Evolutionary conservation across 345 rosid genomes (phyloP), one percentile per base, ranked within the genome.

Genomic region (Schrenkiella parvula): DNA sequence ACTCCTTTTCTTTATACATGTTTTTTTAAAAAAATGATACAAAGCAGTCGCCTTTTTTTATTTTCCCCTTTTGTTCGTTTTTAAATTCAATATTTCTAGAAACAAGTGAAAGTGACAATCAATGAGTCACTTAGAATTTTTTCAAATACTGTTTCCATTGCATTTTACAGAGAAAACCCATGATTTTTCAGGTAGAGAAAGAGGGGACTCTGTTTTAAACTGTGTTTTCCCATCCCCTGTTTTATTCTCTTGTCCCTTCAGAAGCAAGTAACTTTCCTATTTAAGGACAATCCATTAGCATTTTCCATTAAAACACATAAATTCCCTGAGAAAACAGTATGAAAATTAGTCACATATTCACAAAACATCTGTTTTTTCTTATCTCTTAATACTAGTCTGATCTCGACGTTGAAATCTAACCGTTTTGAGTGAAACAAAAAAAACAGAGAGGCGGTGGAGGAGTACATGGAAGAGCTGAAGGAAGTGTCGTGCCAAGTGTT

Each of bases 401-500:
- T 38, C 17, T 22, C 8, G 64, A 3, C 8, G 35, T 32, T 32
- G 38, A 34, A 57, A 46, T 21, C 35, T 74, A 31, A 65, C 52
- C 4, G 39, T 48, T 65, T 34, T 84, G 32, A 41, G 19, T 64
- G 8, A 25, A 35, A 22, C 19, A 3, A 6, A 15, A 5, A 15
- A 32, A 38, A 68, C 80, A 91, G 97, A 57, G 80, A 75, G 26
- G 84, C 86, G 0, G 76, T 85, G 82, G 76, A 78, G 55, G 86
- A 86, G 39, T 93, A 93, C 81, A 71, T 88, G 77, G 66, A 70
- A 22, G 87, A 89, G 39, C 79, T 85, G 53, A 88, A 82, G 57
- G 71, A 73, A 59, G 77, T 91, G 84, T 78, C 96, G 58, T 87
- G 84, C 48, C 88, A 87, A 79, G 64, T 93, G 21, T 76, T 89